These are phyloP conservation scores for Gentiana macrophylla DNA, from an alignment of 257 asterid genomes.

Conservation along the genomic window DNA sequence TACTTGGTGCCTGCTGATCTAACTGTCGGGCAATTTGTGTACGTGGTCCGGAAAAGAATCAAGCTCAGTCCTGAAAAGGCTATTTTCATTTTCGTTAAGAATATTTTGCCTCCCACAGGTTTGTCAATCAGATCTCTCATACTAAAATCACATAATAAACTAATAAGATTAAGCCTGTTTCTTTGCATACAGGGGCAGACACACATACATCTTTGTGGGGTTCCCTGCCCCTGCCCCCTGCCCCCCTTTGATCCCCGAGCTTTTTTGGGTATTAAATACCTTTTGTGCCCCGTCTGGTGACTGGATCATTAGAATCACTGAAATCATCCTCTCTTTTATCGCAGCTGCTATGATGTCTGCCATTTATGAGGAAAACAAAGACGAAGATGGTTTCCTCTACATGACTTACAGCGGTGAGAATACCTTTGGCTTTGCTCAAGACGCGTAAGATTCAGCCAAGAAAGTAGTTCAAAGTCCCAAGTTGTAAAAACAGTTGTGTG, in stretches of 20 bases:
- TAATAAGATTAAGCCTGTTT: too few relatives aligned
- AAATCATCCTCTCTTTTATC: not conserved
- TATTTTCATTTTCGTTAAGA: conserved; percentile 32
- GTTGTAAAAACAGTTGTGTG: too few relatives aligned
- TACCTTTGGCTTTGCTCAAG: conserved; percentile 36
- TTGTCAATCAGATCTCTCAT: not conserved
- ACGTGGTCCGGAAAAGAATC: conserved; percentile 38
- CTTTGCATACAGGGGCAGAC: too few relatives aligned
- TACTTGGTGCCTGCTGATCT: conserved; percentile 39
- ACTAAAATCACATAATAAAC: too few relatives aligned
- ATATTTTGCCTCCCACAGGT: conserved; percentile 38
- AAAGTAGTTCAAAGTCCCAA: too few relatives aligned
- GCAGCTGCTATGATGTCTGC: conserved; percentile 80
- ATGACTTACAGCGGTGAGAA: conserved; percentile 83
- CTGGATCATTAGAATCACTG: not conserved
- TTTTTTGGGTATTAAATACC: not conserved
- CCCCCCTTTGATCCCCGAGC: too few relatives aligned
- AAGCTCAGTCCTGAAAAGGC: conserved; percentile 36
- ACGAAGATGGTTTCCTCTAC: conserved; percentile 70
- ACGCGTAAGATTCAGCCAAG: not conserved
- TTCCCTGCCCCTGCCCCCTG: too few relatives aligned
- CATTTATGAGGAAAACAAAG: conserved; percentile 64
- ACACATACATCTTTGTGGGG: too few relatives aligned
- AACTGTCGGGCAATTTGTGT: conserved; percentile 38
- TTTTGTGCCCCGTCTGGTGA: not conserved